These are phyloP conservation scores for Calonectria pseudoreteaudii DNA, from an alignment of 2,329 filamentous ascomycete species.

Conservation along the genomic window DNA sequence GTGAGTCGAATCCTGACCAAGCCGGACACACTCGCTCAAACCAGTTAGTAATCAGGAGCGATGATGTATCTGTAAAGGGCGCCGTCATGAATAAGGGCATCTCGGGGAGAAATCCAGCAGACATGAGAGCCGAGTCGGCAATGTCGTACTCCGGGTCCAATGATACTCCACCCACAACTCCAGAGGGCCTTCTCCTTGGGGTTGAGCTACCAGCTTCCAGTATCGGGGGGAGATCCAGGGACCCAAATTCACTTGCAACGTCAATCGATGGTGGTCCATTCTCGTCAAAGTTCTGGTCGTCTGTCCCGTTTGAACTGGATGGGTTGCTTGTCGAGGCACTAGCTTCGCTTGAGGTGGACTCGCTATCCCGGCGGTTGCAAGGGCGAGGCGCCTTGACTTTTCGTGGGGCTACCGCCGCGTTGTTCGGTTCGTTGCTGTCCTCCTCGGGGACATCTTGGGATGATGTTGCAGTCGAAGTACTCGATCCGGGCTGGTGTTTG, in stretches of 20 bases:
- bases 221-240: background rate
- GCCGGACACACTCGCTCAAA: conserved; percentile 54
- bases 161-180: background rate
- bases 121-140: conserved; percentile 8
- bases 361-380: background rate
- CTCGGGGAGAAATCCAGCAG: conserved; percentile 29
- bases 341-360: conserved; percentile 9
- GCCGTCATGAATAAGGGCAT: conserved; percentile 30
- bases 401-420: background rate
- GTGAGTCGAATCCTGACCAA: conserved; percentile 56
- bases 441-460: conserved; percentile 1
- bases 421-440: background rate
- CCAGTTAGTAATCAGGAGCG: conserved; percentile 52
- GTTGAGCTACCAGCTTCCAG: background rate
- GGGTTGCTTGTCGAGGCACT: background rate
- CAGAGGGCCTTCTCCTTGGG: background rate
- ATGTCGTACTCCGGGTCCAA: conserved; percentile 11
- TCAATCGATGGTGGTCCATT: background rate
- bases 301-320: conserved; percentile 2
- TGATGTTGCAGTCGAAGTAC: background rate
- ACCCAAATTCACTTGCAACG: background rate
- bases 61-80: conserved; percentile 45
- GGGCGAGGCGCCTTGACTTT: background rate
- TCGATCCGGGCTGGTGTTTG: conserved; percentile 50
- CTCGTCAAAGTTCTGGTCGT: background rate